Percentiles rank a stretch among this genome's conserved stretches.
These are phyloP conservation scores for Echinochloa phyllopogon DNA, from an alignment of 176 grass and related monocot genomes.

Conservation along the genomic window DNA sequence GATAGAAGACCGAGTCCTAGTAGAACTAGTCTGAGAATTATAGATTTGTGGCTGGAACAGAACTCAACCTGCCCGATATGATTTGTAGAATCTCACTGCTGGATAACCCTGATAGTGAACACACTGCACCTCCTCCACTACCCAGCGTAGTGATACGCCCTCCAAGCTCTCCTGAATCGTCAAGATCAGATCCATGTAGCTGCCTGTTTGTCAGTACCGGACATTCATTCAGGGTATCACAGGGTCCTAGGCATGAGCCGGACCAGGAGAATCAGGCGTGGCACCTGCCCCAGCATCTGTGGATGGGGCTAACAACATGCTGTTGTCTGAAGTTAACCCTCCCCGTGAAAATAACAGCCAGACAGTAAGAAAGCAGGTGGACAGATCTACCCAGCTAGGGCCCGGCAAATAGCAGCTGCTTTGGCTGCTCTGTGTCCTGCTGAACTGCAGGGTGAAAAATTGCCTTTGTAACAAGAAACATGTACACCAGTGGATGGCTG, in stretches of 20 bases:
- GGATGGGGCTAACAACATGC: conserved; percentile 43
- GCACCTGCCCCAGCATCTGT: conserved; percentile 21
- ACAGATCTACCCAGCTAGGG: conserved; percentile 46
- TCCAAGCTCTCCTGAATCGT: conserved; percentile 51
- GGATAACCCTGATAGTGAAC: conserved; percentile 68
- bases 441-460: background rate
- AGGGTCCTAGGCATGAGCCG: conserved; percentile 55
- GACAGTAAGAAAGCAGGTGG: conserved; percentile 47
- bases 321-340: conserved; percentile 34
- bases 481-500: background rate
- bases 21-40: conserved; percentile 83
- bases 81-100: conserved; percentile 92
- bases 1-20: no score
- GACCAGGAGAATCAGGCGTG: conserved; percentile 52
- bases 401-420: conserved; percentile 43
- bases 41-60: conserved; percentile 88
- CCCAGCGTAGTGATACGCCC: conserved; percentile 36
- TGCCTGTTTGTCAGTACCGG: conserved; percentile 49
- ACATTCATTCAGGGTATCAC: conserved; percentile 44
- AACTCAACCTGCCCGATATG: conserved; percentile 94
- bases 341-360: conserved; percentile 45
- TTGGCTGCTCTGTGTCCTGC: conserved; percentile 2
- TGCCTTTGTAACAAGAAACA: conserved; percentile 27
- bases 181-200: conserved; percentile 50
- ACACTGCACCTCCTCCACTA: conserved; percentile 26